These are phyloP conservation scores for Alternaria ventricosa DNA, from an alignment of 2,329 filamentous ascomycete species.

Conservation along the genomic window DNA sequence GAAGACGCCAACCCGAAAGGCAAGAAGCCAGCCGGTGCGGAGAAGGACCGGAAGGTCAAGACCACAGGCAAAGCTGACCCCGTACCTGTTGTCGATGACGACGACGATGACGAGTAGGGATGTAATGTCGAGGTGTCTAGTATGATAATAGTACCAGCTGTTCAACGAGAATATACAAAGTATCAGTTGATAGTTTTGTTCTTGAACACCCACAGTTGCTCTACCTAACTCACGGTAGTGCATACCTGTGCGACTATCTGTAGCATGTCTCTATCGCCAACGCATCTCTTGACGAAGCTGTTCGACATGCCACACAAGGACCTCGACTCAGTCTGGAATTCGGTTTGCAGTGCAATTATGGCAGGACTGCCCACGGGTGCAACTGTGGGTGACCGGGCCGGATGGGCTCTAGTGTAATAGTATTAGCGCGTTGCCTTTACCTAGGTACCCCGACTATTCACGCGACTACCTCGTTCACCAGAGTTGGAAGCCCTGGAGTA, in stretches of 20 bases:
- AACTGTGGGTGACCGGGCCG: neutral
- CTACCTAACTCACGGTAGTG: neutral
- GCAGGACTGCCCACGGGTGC: neutral
- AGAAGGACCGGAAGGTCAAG: constrained; percentile 45
- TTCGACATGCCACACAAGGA: neutral
- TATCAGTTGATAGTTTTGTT: neutral
- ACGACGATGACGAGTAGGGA: constrained; percentile 35
- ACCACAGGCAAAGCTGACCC: constrained; percentile 35
- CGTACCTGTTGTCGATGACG: constrained; percentile 42
- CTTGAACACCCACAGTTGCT: neutral
- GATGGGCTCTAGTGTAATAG: neutral
- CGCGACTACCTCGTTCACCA: neutral
- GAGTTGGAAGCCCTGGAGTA: neutral
- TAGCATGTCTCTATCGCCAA: constrained; percentile 29
- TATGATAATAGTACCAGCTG: neutral
- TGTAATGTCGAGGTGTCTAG: neutral
- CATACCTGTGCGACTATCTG: constrained; percentile 21
- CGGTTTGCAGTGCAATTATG: neutral
- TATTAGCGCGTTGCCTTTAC: neutral
- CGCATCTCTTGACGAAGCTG: neutral
- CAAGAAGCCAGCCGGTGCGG: constrained; percentile 45
- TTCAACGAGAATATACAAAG: neutral
- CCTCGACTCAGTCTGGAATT: neutral
- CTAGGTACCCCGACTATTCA: neutral
- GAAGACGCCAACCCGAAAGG: constrained; percentile 45